A percentile compares a stretch with the other conserved stretches of the same genome.
Conservation (phyloP, 1,284 basidiomycete genomes). For the Grifola frondosa region DNA sequence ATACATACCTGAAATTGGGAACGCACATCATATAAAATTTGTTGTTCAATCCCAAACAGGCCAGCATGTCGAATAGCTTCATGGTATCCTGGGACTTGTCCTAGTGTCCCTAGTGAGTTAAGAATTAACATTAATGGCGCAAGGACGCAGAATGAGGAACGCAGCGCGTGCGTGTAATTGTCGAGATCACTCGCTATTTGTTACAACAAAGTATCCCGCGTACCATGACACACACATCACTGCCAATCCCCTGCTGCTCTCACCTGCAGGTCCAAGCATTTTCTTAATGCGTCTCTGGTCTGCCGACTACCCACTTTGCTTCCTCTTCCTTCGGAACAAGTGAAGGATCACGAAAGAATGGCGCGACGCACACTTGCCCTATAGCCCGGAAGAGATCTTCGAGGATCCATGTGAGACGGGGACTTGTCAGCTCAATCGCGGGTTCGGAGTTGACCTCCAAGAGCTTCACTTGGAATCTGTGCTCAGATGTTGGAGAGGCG, state of each 20-base stretch:
- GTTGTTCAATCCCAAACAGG: no score
- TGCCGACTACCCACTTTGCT: constrained; percentile 23
- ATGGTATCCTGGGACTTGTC: no score
- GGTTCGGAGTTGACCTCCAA: constrained; percentile 96
- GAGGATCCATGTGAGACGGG: constrained; percentile 77
- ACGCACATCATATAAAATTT: no score
- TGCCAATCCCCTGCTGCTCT: constrained; percentile 30
- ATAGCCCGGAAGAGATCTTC: constrained; percentile 80
- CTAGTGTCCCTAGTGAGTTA: no score
- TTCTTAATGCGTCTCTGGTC: constrained; percentile 19
- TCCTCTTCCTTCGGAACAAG: constrained; percentile 7
- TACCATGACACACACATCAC: no score
- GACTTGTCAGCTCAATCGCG: constrained; percentile 92
- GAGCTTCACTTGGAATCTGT: constrained; percentile 66
- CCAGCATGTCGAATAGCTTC: no score
- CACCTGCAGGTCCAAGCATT: constrained; percentile 32
- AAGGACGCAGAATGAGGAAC: no score
- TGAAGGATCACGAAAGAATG: constrained; percentile 49
- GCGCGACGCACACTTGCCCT: constrained; percentile 65
- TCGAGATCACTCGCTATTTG: no score
- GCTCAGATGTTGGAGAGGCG: constrained; percentile 12
- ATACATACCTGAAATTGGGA: no score
- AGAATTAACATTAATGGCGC: no score
- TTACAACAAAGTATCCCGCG: no score
- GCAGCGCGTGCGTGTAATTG: no score